Evolutionary conservation across 2,329 filamentous ascomycete genomes (phyloP), one percentile per base, ranked within the genome.

Genomic region (Triangularia setosa): DNA sequence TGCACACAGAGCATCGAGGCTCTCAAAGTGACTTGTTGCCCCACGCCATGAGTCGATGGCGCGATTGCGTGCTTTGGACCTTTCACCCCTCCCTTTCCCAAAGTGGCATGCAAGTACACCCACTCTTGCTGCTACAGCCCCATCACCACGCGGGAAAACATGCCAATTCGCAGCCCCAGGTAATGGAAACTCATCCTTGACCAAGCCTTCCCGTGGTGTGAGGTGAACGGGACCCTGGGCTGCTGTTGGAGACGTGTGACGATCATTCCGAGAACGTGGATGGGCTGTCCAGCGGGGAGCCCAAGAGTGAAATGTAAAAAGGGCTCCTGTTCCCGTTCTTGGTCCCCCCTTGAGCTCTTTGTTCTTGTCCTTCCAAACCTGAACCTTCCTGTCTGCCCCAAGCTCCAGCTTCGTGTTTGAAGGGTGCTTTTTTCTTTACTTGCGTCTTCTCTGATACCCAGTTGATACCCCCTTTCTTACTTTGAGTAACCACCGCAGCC

Each of bases 21-120:
- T 44, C 48, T 21, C 28, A 33, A 35, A 44, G 56, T 44, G 40
- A 28, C 44, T 40, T 28, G 64, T 60, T 64, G 68, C 65, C 69
- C 69, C 68, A 67, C 67, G 69, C 69, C 63, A 65, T 60, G 57
- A 64, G 60, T 61, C 64, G 65, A 71, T 71, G 68, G 68, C 68
- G 69, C 70, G 71, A 76, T 75, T 70, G 73, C 74, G 74, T 75
- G 73, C 73, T 76, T 66, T 64, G 66, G 44, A 56, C 33, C 63
- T 68, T 69, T 71, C 11, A 71, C 71, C 73, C 74, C 72, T 69
- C 54, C 67, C 61, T 64, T 70, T 66, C 72, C 71, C 68, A 69
- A 72, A 60, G 24, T 48, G 53, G 44, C 64, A 27, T 55, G 54
- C 63, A 48, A 48, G 40, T 48, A 48, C 40, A 48, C 40, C 40